Conservation (phyloP, 768 basidiomycete species). For the Leccinum fibrillosum region DNA sequence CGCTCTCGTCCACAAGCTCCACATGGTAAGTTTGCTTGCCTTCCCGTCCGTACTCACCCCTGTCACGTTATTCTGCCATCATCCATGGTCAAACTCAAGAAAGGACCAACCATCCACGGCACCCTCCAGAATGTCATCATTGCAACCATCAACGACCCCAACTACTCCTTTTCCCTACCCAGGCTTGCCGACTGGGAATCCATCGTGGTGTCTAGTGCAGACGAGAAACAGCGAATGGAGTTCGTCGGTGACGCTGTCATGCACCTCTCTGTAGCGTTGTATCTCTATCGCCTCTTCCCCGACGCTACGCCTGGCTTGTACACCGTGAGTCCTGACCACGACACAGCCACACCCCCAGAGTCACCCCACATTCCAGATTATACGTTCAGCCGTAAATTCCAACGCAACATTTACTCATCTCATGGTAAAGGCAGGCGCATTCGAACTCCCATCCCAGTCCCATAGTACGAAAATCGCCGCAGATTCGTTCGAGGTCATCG, state of each 20-base stretch:
- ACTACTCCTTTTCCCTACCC: constrained; percentile 26
- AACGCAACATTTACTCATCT: constrained; percentile 39
- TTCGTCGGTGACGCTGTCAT: constrained; percentile 48
- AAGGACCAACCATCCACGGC: constrained; percentile 7
- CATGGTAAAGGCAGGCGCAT: constrained; percentile 35
- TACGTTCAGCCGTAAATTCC: constrained; percentile 26
- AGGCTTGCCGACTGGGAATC: constrained; percentile 29
- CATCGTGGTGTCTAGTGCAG: constrained; percentile 21
- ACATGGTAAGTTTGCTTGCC: background rate
- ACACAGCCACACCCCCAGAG: background rate
- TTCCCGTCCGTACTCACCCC: background rate
- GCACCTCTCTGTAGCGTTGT: constrained; percentile 39
- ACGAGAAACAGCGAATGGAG: constrained; percentile 41
- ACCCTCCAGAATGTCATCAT: constrained; percentile 24
- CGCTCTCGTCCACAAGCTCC: no score
- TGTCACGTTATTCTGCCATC: background rate
- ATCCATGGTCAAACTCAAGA: constrained; percentile 22
- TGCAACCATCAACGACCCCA: constrained; percentile 27
- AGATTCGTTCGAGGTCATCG: constrained; percentile 46
- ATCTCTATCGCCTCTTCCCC: constrained; percentile 35
- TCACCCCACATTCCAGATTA: constrained; percentile 13
- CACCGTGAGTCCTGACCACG: constrained; percentile 27
- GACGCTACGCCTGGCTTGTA: constrained; percentile 33
- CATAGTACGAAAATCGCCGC: constrained; percentile 37
- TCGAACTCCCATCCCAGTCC: constrained; percentile 18